These are phyloP conservation scores for Suhomyces sp. DNA, from an alignment of 805 yeast genomes.

Conservation along the genomic window DNA sequence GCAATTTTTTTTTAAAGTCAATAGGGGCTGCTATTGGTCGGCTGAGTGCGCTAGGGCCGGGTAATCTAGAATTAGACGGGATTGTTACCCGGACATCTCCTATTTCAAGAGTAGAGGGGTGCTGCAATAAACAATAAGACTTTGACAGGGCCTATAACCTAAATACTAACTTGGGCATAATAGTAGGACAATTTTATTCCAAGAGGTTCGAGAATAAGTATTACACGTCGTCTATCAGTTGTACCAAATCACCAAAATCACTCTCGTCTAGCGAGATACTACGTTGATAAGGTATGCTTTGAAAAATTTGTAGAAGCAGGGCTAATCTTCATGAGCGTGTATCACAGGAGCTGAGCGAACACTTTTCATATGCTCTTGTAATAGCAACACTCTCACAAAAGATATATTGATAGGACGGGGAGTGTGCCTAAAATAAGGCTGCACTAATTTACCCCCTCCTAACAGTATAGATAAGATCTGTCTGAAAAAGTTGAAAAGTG, in stretches of 20 bases:
- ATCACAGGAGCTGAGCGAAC: not conserved
- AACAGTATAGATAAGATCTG: not conserved
- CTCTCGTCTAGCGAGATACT: not conserved
- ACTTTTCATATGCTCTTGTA: not conserved
- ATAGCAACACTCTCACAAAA: not conserved
- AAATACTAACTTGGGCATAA: not conserved
- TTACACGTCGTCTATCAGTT: not conserved
- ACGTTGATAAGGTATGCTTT: not conserved
- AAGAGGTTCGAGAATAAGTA: not conserved
- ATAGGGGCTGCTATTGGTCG: conserved; percentile 1
- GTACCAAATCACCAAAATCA: not conserved
- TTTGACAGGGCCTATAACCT: not conserved
- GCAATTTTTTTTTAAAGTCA: not conserved
- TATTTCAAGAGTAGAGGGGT: conserved; percentile 1
- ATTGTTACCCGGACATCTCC: conserved; percentile 3
- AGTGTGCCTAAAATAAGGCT: not conserved
- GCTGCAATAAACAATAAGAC: not conserved
- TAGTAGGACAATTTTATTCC: not conserved
- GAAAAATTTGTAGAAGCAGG: not conserved
- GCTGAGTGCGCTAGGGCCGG: not conserved
- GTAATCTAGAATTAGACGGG: not conserved
- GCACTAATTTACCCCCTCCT: not conserved
- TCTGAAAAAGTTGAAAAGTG: not conserved
- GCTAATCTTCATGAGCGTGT: not conserved
- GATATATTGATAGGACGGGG: conserved; percentile 1